Percentiles rank a stretch among this genome's conserved stretches.
These are phyloP conservation scores for Thuja plicata DNA, from an alignment of 83 land plant genomes.

Conservation along the genomic window DNA sequence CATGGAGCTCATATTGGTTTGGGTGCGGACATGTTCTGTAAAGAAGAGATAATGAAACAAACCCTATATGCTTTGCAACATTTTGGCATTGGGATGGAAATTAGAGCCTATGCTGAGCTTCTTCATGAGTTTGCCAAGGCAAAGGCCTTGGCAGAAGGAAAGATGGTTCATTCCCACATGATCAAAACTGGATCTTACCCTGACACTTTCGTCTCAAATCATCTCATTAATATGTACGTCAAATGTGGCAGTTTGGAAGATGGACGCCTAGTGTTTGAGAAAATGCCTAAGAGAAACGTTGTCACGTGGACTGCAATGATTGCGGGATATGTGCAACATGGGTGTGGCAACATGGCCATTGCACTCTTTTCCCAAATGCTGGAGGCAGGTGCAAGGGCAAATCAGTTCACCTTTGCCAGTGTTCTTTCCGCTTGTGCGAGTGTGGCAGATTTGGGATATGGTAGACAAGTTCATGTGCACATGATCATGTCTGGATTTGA, in stretches of 20 bases:
- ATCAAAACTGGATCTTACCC: not conserved
- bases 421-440: conserved; percentile 60
- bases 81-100: not conserved
- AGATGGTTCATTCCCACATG: conserved; percentile 17
- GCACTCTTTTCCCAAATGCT: conserved; percentile 41
- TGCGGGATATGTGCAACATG: conserved; percentile 57
- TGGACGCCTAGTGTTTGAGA: conserved; percentile 38
- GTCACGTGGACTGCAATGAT: conserved; percentile 73
- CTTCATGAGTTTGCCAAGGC: not conserved
- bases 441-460: conserved; percentile 28
- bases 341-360: conserved; percentile 34
- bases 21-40: not conserved
- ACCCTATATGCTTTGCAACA: not conserved
- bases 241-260: conserved; percentile 37
- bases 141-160: conserved; percentile 3
- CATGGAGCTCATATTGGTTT: not conserved
- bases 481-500: conserved; percentile 41
- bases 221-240: conserved; percentile 51
- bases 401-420: conserved; percentile 58
- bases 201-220: not conserved
- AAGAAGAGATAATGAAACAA: not conserved
- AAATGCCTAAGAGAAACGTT: conserved; percentile 33
- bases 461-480: conserved; percentile 55
- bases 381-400: conserved; percentile 29
- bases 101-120: conserved; percentile 8